Conservation (phyloP, 805 yeast species). For the Candida yuanshanica region DNA sequence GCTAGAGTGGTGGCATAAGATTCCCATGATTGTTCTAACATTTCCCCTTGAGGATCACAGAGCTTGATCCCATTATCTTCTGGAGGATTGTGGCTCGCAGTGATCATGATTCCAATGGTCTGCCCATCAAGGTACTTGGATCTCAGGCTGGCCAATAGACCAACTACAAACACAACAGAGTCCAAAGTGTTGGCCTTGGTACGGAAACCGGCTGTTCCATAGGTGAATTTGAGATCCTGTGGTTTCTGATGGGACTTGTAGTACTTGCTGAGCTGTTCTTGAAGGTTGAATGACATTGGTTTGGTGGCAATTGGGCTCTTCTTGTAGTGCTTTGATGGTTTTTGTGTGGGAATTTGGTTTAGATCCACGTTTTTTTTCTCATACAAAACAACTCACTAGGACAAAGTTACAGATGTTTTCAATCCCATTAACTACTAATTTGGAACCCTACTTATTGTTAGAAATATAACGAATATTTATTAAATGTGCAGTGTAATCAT, state of each 20-base stretch:
- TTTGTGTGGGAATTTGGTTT: not conserved
- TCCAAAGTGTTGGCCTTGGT: constrained; percentile 64
- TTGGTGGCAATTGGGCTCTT: not conserved
- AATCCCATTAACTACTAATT: no score
- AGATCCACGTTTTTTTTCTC: not conserved
- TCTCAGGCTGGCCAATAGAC: constrained; percentile 75
- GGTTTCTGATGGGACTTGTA: constrained; percentile 34
- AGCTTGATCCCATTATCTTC: constrained; percentile 87
- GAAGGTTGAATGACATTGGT: constrained; percentile 10
- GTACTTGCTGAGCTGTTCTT: constrained; percentile 8
- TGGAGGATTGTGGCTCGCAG: constrained; percentile 94
- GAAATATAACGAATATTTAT: not conserved
- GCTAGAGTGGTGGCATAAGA: constrained; percentile 72
- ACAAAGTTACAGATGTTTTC: no score
- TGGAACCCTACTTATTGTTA: no score
- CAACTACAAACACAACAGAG: constrained; percentile 78
- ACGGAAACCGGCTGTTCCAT: constrained; percentile 98
- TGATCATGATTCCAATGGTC: constrained; percentile 91
- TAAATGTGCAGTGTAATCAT: not conserved
- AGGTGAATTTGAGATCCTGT: constrained; percentile 40
- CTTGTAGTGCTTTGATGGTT: not conserved
- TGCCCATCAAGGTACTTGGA: constrained; percentile 65
- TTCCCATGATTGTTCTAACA: constrained; percentile 87
- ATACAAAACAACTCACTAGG: no score
- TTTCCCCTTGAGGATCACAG: constrained; percentile 90